phyloP scores from a whole-genome alignment of 108 stramenopile genomes.

The Nitzschia palea region DNA sequence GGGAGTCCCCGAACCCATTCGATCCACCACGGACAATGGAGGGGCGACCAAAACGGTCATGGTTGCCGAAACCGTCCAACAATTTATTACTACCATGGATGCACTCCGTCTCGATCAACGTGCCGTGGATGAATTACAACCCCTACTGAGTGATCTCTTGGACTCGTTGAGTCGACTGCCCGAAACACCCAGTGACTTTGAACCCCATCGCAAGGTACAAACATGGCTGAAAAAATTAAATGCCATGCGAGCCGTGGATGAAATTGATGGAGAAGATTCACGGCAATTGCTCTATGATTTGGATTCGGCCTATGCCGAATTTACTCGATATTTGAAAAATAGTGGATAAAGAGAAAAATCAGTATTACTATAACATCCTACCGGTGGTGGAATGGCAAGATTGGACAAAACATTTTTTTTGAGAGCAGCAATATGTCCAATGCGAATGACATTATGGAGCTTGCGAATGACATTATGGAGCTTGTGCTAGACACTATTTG shows the following conservation, averaged over 20 bases:
- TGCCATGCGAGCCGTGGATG: slow-evolving; percentile 91
- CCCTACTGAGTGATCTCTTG: slow-evolving; percentile 89
- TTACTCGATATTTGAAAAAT: slow-evolving; percentile 79
- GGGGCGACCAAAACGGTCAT: slow-evolving; percentile 61
- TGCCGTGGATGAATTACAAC: slow-evolving; percentile 97
- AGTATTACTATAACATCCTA: too few relatives aligned
- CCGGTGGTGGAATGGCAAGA: too few relatives aligned
- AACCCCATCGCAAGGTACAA: slow-evolving; percentile 81
- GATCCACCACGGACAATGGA: slow-evolving; percentile 48
- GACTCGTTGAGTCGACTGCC: slow-evolving; percentile 79
- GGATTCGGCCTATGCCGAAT: slow-evolving; percentile 86
- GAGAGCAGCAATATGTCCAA: too few relatives aligned
- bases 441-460: too few relatives aligned
- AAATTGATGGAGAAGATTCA: slow-evolving; percentile 91
- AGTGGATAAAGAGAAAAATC: too few relatives aligned
- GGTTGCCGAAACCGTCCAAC: slow-evolving; percentile 89
- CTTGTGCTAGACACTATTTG: too few relatives aligned
- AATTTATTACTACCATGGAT: slow-evolving; percentile 98
- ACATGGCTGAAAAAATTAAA: slow-evolving; percentile 93
- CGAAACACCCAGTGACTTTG: slow-evolving; percentile 89
- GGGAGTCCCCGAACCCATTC: slow-evolving; percentile 93
- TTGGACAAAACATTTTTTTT: too few relatives aligned
- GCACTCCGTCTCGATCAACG: slow-evolving; percentile 92
- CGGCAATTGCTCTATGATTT: slow-evolving; percentile 92
- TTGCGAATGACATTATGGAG: too few relatives aligned